Evolutionary conservation across 441 rosid species (phyloP), one percentile per base, ranked within the genome.

Genomic region (Gossypium schwendimanii): DNA sequence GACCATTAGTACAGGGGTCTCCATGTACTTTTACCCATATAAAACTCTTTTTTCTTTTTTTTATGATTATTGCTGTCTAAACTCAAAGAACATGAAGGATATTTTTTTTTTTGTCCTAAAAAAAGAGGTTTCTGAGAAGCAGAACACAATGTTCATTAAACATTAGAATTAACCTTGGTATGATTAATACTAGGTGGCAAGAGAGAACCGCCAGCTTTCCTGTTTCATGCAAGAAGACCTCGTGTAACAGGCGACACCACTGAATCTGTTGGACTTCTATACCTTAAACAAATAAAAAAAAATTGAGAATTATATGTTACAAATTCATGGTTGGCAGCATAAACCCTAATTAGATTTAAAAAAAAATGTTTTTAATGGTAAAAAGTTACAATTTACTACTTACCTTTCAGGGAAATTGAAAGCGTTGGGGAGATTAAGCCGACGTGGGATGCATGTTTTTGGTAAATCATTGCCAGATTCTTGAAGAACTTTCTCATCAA

Each of bases 221-320:
- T 83, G 84, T 78, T 84, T 80, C 98, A 83, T 1, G 93, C 97
- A 3, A 93, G 92, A 73, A 93, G 79, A 69, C 93, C 95, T 84
- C 86, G 87, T 0, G 97, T 86, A 67, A 90, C 72, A 0, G 96
- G 97, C 18, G 97, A 93, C 79, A 93, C 79, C 87, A 93, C 87
- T 33, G 88, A 85, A 75, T 91, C 97, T 9, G 98, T 93, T n/a
- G 97, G 98, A 74, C 97, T 93, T 67, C 87, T 80, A 63, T 93
- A 88, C 83, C 97, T 92, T 70, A 63, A 44, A 64, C 20, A 62
- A 64, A 63, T 18, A 18, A 23, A n/a, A 18, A 39, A 50, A 8
- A n/a, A 6, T 24, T 53, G 36, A 39, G 1, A 20, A 0, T 18
- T 55, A 4, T 12, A 33, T 1, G 4, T 12, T 4, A 7, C 1